Percentiles rank a stretch among this genome's conserved stretches.
Conservation (phyloP, 108 stramenopile species). For the Cyclostephanos invisitatus region DNA sequence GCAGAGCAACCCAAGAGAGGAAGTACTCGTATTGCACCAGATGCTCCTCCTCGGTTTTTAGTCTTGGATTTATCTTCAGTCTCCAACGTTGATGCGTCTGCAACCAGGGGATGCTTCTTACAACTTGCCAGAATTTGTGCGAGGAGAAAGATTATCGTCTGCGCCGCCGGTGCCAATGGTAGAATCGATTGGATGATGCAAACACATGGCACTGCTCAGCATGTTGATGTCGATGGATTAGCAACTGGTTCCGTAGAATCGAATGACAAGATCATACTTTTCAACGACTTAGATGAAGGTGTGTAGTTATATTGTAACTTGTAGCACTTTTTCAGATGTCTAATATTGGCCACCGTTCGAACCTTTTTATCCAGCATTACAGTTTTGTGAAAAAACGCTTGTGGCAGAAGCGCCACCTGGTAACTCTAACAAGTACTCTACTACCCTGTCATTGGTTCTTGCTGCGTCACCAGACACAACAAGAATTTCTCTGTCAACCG, state of each 20-base stretch:
- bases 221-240: conserved; percentile 54
- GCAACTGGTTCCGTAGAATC: conserved; percentile 12
- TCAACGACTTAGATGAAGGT: conserved; percentile 42
- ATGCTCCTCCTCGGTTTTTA: conserved; percentile 58
- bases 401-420: conserved; percentile 43
- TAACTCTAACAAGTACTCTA: no score
- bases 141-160: conserved; percentile 63
- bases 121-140: conserved; percentile 79
- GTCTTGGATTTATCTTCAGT: conserved; percentile 78
- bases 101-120: conserved; percentile 84
- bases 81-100: conserved; percentile 77
- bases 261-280: conserved; percentile 44
- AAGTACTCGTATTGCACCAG: conserved; percentile 1
- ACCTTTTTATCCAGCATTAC: conserved; percentile 58
- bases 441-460: conserved; percentile 27
- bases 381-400: conserved; percentile 72
- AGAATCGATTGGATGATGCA: conserved; percentile 86
- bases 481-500: conserved; percentile 44
- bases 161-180: conserved; percentile 69
- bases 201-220: conserved; percentile 71
- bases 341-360: not conserved
- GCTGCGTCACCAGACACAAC: conserved; percentile 9
- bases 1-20: not conserved
- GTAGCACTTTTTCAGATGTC: conserved; percentile 6
- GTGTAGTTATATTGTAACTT: not conserved